Evolutionary conservation across 2,329 filamentous ascomycete genomes (phyloP).

Genomic region (Pestalotiopsis sp.): DNA sequence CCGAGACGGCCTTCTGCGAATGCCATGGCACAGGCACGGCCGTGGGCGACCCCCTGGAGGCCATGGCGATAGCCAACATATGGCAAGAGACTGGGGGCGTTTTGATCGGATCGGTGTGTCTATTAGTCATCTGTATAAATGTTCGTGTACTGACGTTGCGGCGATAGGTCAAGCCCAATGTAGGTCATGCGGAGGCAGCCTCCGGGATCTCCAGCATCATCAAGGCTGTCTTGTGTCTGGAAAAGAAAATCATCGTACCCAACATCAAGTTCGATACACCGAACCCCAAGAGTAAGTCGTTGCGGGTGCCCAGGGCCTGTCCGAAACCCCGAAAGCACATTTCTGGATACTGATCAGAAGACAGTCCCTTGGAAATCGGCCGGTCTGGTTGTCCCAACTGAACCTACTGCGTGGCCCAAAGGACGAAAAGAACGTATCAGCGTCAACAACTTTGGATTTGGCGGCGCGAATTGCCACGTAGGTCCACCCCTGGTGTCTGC

Average conservation of each 20-base stretch:
- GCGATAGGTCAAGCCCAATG: conserved; percentile 29
- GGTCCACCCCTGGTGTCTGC: conserved; percentile 23
- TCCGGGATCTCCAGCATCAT: conserved; percentile 28
- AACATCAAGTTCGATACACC: conserved; percentile 33
- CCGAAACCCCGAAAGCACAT: conserved; percentile 14
- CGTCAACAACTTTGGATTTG: conserved; percentile 31
- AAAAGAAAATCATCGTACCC: conserved; percentile 27
- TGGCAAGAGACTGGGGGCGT: conserved; percentile 23
- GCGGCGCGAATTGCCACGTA: conserved; percentile 28
- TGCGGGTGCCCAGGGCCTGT: conserved; percentile 42
- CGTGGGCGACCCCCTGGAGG: conserved; percentile 10
- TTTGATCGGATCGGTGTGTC: neutral
- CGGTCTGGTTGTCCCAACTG: neutral
- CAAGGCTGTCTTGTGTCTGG: conserved; percentile 22
- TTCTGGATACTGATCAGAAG: conserved; percentile 18
- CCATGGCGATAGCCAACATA: conserved; percentile 19
- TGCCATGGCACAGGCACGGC: conserved; percentile 12
- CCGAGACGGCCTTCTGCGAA: conserved; percentile 8
- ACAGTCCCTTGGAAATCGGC: neutral
- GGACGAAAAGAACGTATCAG: conserved; percentile 22
- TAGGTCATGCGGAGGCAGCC: conserved; percentile 41
- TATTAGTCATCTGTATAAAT: neutral
- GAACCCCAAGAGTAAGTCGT: conserved; percentile 24
- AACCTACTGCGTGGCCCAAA: conserved; percentile 20
- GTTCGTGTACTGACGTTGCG: neutral